Evolutionary conservation across 1,284 basidiomycete species (phyloP).

Genomic region (Sanghuangporus weigelae): DNA sequence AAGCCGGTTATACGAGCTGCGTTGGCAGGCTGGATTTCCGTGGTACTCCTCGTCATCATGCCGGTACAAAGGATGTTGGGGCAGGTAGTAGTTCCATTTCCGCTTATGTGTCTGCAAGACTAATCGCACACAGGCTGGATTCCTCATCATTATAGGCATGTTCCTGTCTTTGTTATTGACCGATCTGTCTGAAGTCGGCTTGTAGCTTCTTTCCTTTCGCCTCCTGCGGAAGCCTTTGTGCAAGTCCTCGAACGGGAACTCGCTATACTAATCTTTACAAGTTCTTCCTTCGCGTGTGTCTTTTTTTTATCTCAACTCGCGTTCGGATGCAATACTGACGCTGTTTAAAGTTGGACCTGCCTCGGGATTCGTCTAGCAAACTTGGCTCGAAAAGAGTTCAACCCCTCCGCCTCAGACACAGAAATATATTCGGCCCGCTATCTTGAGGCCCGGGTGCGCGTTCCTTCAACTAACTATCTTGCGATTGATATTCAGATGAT

Average conservation of each 20-base stretch:
- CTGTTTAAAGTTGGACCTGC: constrained; percentile 54
- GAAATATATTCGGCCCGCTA: constrained; percentile 47
- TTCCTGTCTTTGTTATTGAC: constrained; percentile 23
- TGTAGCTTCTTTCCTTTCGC: constrained; percentile 59
- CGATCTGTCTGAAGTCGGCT: constrained; percentile 18
- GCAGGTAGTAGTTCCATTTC: constrained; percentile 9
- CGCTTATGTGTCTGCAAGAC: not conserved
- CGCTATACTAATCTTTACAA: constrained; percentile 23
- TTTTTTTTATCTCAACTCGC: constrained; percentile 6
- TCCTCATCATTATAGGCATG: constrained; percentile 26
- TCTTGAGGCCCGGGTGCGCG: constrained; percentile 54
- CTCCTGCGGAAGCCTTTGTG: constrained; percentile 64
- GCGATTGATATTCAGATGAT: constrained; percentile 19
- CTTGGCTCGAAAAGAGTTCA: constrained; percentile 46
- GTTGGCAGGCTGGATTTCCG: constrained; percentile 27
- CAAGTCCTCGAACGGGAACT: constrained; percentile 65
- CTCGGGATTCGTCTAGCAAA: constrained; percentile 63
- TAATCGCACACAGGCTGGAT: constrained; percentile 21
- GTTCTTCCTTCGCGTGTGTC: constrained; percentile 60
- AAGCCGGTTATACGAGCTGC: constrained; percentile 29
- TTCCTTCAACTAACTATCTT: constrained; percentile 11
- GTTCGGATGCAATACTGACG: constrained; percentile 10
- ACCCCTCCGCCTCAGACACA: constrained; percentile 33
- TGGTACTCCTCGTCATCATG: constrained; percentile 26
- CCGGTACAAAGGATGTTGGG: constrained; percentile 24